Percentiles rank a stretch among this genome's conserved stretches.
Evolutionary conservation across 306 rosid species (phyloP).

Genomic region (Vigna mungo): DNA sequence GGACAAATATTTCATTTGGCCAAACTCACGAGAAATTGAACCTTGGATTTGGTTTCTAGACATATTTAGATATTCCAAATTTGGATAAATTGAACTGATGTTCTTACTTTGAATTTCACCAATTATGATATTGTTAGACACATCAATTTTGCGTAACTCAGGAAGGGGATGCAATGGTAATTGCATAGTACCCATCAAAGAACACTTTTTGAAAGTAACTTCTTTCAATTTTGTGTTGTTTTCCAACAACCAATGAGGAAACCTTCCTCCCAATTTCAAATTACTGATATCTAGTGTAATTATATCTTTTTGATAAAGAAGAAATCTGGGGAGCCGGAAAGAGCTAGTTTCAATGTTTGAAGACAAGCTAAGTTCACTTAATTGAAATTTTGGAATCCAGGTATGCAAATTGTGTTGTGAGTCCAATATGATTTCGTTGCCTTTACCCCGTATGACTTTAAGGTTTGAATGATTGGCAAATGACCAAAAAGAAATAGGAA

Average conservation of each 20-base stretch:
- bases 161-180: neutral
- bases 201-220: neutral
- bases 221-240: neutral
- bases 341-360: neutral
- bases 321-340: slow-evolving; percentile 1
- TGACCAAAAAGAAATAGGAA: slow-evolving; percentile 14
- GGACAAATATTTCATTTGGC: neutral
- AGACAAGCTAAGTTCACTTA: neutral
- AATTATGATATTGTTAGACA: neutral
- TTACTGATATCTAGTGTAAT: neutral
- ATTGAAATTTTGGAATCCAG: slow-evolving; percentile 32
- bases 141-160: fast-evolving
- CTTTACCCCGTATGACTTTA: neutral
- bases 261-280: neutral
- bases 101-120: neutral
- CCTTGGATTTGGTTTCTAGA: neutral
- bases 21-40: neutral
- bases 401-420: neutral
- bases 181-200: neutral
- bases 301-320: neutral
- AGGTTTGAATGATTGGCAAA: slow-evolving; percentile 34
- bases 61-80: neutral
- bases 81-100: slow-evolving; percentile 10
- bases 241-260: slow-evolving; percentile 14
- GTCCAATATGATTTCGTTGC: neutral